Percentiles rank a stretch among this genome's conserved stretches.
phyloP scores from a whole-genome alignment of 1,139 yeast genomes.

The Geotrichum cucujoidarum region DNA sequence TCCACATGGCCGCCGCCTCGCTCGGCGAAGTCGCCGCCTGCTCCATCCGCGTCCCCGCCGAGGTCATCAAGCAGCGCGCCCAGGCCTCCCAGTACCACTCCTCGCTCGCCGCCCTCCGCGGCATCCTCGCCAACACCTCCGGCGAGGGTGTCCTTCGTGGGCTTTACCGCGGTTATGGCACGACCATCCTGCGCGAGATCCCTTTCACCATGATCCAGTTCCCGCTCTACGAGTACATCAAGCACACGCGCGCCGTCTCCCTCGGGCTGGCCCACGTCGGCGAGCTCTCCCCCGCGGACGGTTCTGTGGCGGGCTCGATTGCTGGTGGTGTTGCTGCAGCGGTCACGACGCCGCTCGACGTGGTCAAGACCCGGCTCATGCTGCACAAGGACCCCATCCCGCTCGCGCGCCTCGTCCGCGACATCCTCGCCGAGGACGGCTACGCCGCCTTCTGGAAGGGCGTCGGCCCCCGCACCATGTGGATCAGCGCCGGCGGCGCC shows the following conservation, averaged over 20 bases:
- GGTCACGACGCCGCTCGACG: conserved; percentile 87
- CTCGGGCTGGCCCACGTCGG: conserved; percentile 31
- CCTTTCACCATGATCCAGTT: conserved; percentile 95
- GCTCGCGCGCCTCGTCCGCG: conserved; percentile 34
- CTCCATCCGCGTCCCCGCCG: conserved; percentile 91
- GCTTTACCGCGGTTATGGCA: conserved; percentile 85
- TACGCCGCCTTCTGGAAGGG: conserved; percentile 67
- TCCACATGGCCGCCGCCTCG: conserved; percentile 85
- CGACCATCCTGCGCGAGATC: conserved; percentile 89
- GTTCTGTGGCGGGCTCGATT: conserved; percentile 89
- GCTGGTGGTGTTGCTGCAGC: conserved; percentile 98
- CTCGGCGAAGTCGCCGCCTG: conserved; percentile 92
- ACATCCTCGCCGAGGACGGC: conserved; percentile 62
- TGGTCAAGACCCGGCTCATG: conserved; percentile 88
- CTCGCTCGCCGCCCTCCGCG: conserved; percentile 61
- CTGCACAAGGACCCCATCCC: conserved; percentile 52
- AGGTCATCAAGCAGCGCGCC: conserved; percentile 89
- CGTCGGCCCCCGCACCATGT: conserved; percentile 88
- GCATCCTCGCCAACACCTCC: conserved; percentile 52
- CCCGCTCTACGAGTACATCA: conserved; percentile 83
- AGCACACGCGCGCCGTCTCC: conserved; percentile 42
- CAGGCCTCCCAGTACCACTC: conserved; percentile 64
- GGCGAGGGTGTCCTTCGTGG: conserved; percentile 80
- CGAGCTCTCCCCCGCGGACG: conserved; percentile 58
- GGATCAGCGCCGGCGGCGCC: conserved; percentile 99